Conservation (phyloP, 305 asterid genomes). For the Rubia peregrina region DNA sequence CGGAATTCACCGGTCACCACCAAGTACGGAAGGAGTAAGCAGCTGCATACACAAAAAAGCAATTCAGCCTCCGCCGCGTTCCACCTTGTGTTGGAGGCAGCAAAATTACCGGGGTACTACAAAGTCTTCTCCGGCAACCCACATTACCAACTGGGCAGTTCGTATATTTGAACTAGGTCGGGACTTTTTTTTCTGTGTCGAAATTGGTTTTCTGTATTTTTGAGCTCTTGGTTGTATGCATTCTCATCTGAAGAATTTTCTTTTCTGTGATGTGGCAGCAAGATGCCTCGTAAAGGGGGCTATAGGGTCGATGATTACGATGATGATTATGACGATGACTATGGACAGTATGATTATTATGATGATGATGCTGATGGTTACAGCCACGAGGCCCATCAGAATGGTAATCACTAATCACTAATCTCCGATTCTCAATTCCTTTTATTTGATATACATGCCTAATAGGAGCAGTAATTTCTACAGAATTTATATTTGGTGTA, state of each 20-base stretch:
- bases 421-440: not conserved
- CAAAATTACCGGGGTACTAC: not conserved
- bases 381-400: conserved; percentile 36
- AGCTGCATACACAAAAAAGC: not conserved
- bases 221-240: not conserved
- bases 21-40: no score
- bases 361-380: conserved; percentile 36
- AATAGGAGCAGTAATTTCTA: no score
- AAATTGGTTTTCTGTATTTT: not conserved
- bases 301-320: conserved; percentile 42
- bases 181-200: not conserved
- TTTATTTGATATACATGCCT: not conserved
- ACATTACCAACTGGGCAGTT: not conserved
- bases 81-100: not conserved
- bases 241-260: not conserved
- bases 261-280: conserved; percentile 19
- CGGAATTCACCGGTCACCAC: not conserved
- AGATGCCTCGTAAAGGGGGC: conserved; percentile 77
- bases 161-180: not conserved
- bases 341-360: conserved; percentile 39
- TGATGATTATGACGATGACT: conserved; percentile 39
- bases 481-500: not conserved
- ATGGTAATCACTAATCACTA: conserved; percentile 27
- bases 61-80: not conserved
- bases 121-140: not conserved